These are phyloP conservation scores for Solanum sejunctum DNA, from an alignment of 257 asterid species.

Conservation along the genomic window DNA sequence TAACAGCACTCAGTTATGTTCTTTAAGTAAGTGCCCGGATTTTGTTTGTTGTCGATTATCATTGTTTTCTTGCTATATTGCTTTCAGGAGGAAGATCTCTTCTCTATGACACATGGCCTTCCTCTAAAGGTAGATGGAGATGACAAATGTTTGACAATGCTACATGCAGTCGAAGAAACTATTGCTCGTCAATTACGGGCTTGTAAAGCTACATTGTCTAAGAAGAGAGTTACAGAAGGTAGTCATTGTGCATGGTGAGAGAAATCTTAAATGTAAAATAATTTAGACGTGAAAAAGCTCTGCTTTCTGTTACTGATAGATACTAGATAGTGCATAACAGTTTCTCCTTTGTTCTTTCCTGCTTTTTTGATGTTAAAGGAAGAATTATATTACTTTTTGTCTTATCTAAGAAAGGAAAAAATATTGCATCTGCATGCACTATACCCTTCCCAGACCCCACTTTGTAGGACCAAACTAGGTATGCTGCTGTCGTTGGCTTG, in stretches of 20 bases:
- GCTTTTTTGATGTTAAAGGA: neutral
- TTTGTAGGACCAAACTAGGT: neutral
- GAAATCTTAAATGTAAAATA: slow-evolving; percentile 1
- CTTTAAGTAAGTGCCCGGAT: neutral
- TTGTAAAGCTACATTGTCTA: slow-evolving; percentile 62
- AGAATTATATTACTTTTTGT: neutral
- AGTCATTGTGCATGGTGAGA: slow-evolving; percentile 7
- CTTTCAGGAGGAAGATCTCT: slow-evolving; percentile 87
- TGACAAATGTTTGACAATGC: slow-evolving; percentile 82
- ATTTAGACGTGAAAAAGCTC: neutral
- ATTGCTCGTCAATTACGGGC: slow-evolving; percentile 90
- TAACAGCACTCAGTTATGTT: neutral
- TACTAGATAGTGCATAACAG: neutral
- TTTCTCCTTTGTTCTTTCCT: neutral
- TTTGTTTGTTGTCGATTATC: neutral
- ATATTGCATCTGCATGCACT: neutral
- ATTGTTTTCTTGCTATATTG: neutral
- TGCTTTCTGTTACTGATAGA: slow-evolving; percentile 1
- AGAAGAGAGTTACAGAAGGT: slow-evolving; percentile 69
- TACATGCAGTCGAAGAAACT: slow-evolving; percentile 89
- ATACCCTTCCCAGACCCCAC: neutral
- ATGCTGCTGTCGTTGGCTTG: neutral
- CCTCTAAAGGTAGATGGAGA: slow-evolving; percentile 80
- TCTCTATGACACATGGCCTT: slow-evolving; percentile 87
- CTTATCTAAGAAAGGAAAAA: neutral